Evolutionary conservation across 768 basidiomycete genomes (phyloP).

Genomic region (Krasilnikovozyma curviuscula): DNA sequence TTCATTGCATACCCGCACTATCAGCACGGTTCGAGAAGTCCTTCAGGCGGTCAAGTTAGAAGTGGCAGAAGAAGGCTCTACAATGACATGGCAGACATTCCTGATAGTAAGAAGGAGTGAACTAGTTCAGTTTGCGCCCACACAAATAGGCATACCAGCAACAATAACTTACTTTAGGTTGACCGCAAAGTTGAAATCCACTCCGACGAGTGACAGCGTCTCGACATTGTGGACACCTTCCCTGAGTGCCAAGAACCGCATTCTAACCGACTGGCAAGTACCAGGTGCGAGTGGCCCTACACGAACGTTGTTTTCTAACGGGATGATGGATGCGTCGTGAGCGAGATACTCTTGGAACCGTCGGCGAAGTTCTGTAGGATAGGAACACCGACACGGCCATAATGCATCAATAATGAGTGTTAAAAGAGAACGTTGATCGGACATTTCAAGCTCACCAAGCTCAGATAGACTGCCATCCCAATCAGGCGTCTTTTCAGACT

Average conservation of each 20-base stretch:
- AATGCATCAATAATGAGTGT: not conserved
- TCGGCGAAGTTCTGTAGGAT: conserved; percentile 13
- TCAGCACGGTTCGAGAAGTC: no score
- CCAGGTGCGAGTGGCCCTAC: conserved; percentile 23
- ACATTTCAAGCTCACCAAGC: no score
- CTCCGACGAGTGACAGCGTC: conserved; percentile 49
- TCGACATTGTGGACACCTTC: conserved; percentile 64
- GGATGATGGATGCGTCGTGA: conserved; percentile 18
- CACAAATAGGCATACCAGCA: no score
- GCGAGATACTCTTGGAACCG: conserved; percentile 8
- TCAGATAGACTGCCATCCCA: not conserved
- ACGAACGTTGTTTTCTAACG: conserved; percentile 23
- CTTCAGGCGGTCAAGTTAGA: no score
- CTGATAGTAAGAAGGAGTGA: no score
- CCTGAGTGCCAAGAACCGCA: conserved; percentile 62
- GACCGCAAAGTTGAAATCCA: conserved; percentile 50
- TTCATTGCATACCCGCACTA: no score
- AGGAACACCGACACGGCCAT: not conserved
- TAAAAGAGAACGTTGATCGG: no score
- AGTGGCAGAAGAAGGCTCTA: no score
- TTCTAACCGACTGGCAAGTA: conserved; percentile 66
- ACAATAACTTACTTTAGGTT: conserved; percentile 46
- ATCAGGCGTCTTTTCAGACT: conserved; percentile 9
- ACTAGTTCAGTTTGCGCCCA: no score
- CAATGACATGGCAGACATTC: no score